phyloP scores from a whole-genome alignment of 2,329 filamentous ascomycete species.

The Exophiala oligosperma region DNA sequence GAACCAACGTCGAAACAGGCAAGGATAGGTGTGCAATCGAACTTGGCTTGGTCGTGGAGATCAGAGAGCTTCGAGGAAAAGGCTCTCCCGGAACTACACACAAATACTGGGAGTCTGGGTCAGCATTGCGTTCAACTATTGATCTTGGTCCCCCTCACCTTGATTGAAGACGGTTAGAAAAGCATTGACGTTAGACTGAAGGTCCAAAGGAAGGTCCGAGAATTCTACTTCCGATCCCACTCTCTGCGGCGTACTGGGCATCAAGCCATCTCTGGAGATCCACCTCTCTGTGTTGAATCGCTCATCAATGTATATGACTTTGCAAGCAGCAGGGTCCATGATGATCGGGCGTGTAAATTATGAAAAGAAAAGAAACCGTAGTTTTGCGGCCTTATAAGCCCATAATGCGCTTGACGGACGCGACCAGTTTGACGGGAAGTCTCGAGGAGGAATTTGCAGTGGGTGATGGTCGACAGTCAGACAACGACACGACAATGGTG shows the following conservation, averaged over 20 bases:
- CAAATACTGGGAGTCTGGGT: slow-evolving; percentile 45
- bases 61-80: slow-evolving; percentile 56
- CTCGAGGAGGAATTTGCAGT: slow-evolving; percentile 2
- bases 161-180: slow-evolving; percentile 54
- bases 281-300: slow-evolving; percentile 46
- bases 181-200: slow-evolving; percentile 50
- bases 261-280: slow-evolving; percentile 37
- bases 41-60: slow-evolving; percentile 41
- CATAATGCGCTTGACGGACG: slow-evolving; percentile 21
- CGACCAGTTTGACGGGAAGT: not conserved
- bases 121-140: not conserved
- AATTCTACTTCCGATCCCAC: slow-evolving; percentile 32
- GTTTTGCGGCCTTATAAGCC: slow-evolving; percentile 13
- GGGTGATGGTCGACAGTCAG: not conserved
- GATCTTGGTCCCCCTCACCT: slow-evolving; percentile 39
- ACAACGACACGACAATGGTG: slow-evolving; percentile 2
- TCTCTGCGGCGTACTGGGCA: slow-evolving; percentile 24
- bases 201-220: slow-evolving; percentile 44
- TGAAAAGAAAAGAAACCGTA: slow-evolving; percentile 11
- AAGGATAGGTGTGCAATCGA: slow-evolving; percentile 54
- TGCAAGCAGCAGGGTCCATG: slow-evolving; percentile 45
- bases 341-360: slow-evolving; percentile 6
- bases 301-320: slow-evolving; percentile 49
- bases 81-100: slow-evolving; percentile 54
- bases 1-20: slow-evolving; percentile 55